A percentile compares a stretch with the other conserved stretches of the same genome.
Evolutionary conservation across 2,329 filamentous ascomycete genomes (phyloP).

Genomic region (Arthrobotrys entomopaga): DNA sequence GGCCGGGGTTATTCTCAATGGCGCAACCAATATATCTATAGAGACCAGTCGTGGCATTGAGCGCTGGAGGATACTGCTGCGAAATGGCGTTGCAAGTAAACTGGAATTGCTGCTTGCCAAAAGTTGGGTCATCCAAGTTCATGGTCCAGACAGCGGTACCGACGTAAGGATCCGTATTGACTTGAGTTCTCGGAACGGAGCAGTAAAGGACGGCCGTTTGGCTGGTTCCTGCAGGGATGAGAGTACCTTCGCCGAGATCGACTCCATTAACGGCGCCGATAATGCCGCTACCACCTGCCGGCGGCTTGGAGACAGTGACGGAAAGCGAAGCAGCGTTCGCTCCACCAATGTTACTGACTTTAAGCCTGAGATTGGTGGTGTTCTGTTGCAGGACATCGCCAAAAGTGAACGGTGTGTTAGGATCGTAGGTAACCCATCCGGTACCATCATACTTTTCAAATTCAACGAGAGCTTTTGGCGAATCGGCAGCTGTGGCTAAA

Average conservation of each 20-base stretch:
- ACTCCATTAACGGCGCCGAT: constrained; percentile 66
- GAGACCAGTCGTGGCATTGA: constrained; percentile 60
- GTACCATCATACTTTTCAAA: constrained; percentile 68
- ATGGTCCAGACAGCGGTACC: constrained; percentile 68
- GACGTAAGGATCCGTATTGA: constrained; percentile 67
- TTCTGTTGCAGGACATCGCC: constrained; percentile 69
- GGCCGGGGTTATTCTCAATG: constrained; percentile 68
- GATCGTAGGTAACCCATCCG: constrained; percentile 66
- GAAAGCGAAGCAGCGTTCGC: constrained; percentile 62
- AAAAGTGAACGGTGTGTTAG: constrained; percentile 66
- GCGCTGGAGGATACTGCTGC: constrained; percentile 67
- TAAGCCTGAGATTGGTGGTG: constrained; percentile 65
- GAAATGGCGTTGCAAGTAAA: constrained; percentile 68
- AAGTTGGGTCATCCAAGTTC: constrained; percentile 68
- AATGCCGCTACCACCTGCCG: constrained; percentile 66
- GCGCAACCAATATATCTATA: constrained; percentile 69
- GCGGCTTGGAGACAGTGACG: constrained; percentile 71
- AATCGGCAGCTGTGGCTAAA: constrained; percentile 66
- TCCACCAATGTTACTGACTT: constrained; percentile 67
- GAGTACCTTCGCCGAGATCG: constrained; percentile 68
- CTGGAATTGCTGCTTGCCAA: constrained; percentile 67
- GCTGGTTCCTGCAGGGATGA: constrained; percentile 66
- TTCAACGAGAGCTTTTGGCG: constrained; percentile 67
- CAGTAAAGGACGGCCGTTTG: constrained; percentile 68
- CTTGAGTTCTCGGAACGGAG: constrained; percentile 69